Evolutionary conservation across 2,329 filamentous ascomycete genomes (phyloP), one percentile per base, ranked within the genome.

Genomic region (Aschersonia sp.): DNA sequence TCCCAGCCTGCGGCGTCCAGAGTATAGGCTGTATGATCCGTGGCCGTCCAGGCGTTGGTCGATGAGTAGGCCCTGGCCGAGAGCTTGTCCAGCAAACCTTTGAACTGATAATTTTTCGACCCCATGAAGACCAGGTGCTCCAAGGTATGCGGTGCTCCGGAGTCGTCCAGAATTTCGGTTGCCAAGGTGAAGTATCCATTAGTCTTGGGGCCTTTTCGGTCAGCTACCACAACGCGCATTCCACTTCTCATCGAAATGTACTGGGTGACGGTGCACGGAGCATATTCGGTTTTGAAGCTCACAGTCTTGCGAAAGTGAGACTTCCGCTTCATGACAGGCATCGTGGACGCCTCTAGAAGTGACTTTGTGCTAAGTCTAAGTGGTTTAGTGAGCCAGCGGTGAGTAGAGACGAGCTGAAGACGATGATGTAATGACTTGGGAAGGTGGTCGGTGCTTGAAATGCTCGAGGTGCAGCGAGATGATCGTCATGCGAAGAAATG

Each of bases 131-230:
- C 73, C 10, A 91, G 67, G 62, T 89, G 84, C 65, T 91, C 84
- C n/a, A 91, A 72, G 0, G 85, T 89, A 59, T 91, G 85, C 4
- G 85, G 92, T 10, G 92, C 85, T 41, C 92, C 92, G 9, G 91
- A 97, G 64, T 98, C 89, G 68, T 98, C 92, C 58, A 94, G 84
- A 57, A 98, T 97, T 66, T 98, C 92, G 3, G 92, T 98, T 35
- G 92, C 92, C 47, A 98, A 75, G 35, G 89, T 84, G 65, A 98
- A 98, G 67, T 94, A 95, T 35, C 92, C 92, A 55, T 86, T 84
- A 51, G 96, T 78, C 65, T 96, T 97, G n/a, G 92, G 92, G 0
- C 92, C 91, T 61, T 92, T 81, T 56, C 89, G 83, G 62, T 97
- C 85, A 55, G 94, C 88, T 45, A 96, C 86, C 41, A 95, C 81